These are phyloP conservation scores for Debaryomycetaceae sp. DNA, from an alignment of 1,139 yeast genomes.

Conservation along the genomic window DNA sequence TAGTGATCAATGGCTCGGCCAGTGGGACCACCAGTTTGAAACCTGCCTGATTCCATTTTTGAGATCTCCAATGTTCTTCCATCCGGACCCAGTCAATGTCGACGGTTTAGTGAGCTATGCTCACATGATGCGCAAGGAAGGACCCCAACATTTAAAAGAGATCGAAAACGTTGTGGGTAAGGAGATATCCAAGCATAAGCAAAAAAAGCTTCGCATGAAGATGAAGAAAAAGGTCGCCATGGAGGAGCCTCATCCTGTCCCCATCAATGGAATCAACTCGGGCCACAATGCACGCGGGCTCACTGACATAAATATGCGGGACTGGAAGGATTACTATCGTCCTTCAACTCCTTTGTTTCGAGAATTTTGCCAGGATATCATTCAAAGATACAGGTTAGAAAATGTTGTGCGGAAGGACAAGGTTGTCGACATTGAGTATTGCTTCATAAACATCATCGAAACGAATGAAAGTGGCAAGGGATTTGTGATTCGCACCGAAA, in stretches of 20 bases:
- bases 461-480: conserved; percentile 24
- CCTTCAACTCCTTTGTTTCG: conserved; percentile 39
- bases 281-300: conserved; percentile 30
- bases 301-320: conserved; percentile 41
- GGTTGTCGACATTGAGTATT: conserved; percentile 30
- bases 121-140: conserved; percentile 25
- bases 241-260: conserved; percentile 14
- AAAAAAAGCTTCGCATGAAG: conserved; percentile 21
- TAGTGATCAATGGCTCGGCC: conserved; percentile 30
- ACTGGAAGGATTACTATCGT: conserved; percentile 43
- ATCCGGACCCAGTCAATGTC: conserved; percentile 42
- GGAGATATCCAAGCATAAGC: conserved; percentile 42
- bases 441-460: conserved; percentile 21
- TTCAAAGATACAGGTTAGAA: conserved; percentile 28
- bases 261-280: conserved; percentile 1
- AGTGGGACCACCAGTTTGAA: conserved; percentile 43
- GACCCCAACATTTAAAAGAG: conserved; percentile 30
- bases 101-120: conserved; percentile 45
- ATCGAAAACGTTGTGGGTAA: conserved; percentile 44
- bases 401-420: conserved; percentile 29
- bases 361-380: conserved; percentile 35
- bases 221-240: conserved; percentile 9
- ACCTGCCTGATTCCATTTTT: conserved; percentile 40
- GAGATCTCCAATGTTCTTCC: conserved; percentile 51
- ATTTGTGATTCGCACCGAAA: conserved; percentile 23